These are phyloP conservation scores for Beauveria brongniartii DNA, from an alignment of 2,329 filamentous ascomycete species.

Conservation along the genomic window DNA sequence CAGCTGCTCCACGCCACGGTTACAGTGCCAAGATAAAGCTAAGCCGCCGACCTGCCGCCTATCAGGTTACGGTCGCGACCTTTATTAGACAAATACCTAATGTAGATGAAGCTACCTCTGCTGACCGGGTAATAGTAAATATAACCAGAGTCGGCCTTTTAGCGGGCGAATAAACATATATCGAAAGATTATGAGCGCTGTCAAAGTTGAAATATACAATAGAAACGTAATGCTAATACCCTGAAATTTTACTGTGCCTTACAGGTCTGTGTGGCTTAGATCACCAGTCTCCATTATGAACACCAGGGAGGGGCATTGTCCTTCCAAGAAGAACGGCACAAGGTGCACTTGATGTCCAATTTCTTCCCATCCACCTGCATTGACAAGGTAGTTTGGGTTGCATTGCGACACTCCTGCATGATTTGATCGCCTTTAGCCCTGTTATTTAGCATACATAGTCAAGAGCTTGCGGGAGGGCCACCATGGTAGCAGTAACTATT, in stretches of 20 bases:
- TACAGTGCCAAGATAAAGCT: not conserved
- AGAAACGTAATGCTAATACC: no score
- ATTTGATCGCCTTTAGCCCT: not conserved
- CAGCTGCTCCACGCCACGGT: slow-evolving; percentile 2
- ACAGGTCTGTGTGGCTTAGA: no score
- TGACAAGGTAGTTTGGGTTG: not conserved
- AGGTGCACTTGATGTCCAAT: not conserved
- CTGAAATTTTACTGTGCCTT: no score
- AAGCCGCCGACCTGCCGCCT: not conserved
- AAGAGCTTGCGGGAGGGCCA: not conserved
- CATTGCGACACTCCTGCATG: not conserved
- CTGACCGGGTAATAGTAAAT: no score
- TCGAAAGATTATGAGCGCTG: not conserved
- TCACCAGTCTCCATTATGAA: no score
- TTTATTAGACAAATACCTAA: not conserved
- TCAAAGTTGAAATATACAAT: not conserved
- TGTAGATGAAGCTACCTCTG: not conserved
- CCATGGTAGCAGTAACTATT: not conserved
- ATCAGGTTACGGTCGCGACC: no score
- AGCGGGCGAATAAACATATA: not conserved
- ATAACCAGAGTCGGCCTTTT: no score
- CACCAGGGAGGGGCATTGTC: not conserved
- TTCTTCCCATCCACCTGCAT: not conserved
- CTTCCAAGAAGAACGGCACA: not conserved
- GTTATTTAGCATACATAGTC: not conserved